A percentile compares a stretch with the other conserved stretches of the same genome.
phyloP scores from a whole-genome alignment of 208 protist genomes.

The Leishmania arabica region DNA sequence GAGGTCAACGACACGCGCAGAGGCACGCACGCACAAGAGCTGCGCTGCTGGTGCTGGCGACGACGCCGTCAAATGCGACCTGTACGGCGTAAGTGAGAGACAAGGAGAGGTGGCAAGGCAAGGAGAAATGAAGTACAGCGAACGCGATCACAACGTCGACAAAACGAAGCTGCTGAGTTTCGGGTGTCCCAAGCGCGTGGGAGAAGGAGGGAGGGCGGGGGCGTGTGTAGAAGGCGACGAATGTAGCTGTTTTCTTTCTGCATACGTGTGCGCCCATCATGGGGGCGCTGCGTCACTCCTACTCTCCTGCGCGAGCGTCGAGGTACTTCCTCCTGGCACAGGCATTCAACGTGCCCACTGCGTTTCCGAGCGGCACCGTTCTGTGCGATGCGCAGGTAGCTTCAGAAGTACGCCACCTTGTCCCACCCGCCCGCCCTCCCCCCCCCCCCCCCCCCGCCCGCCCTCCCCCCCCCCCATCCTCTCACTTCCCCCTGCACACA shows the following conservation, averaged over 20 bases:
- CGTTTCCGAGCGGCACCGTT: background rate
- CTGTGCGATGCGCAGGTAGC: background rate
- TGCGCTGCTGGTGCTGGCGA: background rate
- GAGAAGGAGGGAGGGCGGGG: background rate
- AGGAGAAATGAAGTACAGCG: background rate
- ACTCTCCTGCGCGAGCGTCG: background rate
- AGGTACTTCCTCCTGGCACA: background rate
- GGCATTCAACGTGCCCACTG: background rate
- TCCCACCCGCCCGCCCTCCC: background rate
- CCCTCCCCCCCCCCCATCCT: background rate
- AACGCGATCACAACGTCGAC: background rate
- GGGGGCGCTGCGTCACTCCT: background rate
- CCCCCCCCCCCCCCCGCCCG: background rate
- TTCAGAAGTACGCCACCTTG: background rate
- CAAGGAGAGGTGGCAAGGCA: background rate
- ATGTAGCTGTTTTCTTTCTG: background rate
- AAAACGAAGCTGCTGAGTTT: background rate
- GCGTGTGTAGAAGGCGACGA: background rate
- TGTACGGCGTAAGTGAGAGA: background rate
- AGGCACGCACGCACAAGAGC: slow-evolving; percentile 2
- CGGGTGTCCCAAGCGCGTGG: background rate
- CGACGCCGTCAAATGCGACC: background rate
- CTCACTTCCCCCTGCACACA: background rate
- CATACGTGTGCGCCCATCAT: background rate
- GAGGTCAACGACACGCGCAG: slow-evolving; percentile 4